phyloP scores from a whole-genome alignment of 164 flowering plant species.

The Kingdonia uniflora region DNA sequence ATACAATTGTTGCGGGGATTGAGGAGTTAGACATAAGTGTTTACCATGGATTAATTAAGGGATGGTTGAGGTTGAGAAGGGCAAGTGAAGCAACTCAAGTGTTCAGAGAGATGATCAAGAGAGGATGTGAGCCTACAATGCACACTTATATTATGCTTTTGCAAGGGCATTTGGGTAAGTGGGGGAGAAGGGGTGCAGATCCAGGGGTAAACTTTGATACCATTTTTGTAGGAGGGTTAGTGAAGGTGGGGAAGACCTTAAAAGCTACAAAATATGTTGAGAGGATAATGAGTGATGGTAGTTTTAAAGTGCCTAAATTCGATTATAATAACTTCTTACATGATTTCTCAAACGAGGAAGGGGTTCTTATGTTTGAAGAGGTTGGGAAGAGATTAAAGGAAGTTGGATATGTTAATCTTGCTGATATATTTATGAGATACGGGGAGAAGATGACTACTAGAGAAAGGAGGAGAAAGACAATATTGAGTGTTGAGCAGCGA shows the following conservation, averaged over 20 bases:
- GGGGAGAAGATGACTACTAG: slow-evolving; percentile 85
- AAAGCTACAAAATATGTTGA: slow-evolving; percentile 82
- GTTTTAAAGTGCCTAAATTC: slow-evolving; percentile 67
- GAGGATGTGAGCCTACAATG: slow-evolving; percentile 86
- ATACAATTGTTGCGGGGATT: slow-evolving; percentile 34
- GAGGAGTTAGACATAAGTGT: slow-evolving; percentile 46
- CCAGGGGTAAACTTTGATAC: slow-evolving; percentile 70
- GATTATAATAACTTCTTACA: slow-evolving; percentile 81
- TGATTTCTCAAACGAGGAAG: slow-evolving; percentile 75
- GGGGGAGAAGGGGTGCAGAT: slow-evolving; percentile 74
- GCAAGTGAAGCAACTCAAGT: slow-evolving; percentile 78
- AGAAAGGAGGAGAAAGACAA: slow-evolving; percentile 47
- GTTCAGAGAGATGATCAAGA: slow-evolving; percentile 72
- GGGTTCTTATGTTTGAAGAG: slow-evolving; percentile 68
- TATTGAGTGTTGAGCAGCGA: neutral
- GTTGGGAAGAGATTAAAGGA: slow-evolving; percentile 65
- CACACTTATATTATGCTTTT: slow-evolving; percentile 85
- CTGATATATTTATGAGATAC: slow-evolving; percentile 66
- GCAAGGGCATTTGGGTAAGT: slow-evolving; percentile 90
- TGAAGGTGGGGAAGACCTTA: slow-evolving; percentile 63
- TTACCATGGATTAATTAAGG: slow-evolving; percentile 78
- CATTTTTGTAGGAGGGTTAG: slow-evolving; percentile 86
- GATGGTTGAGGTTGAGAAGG: slow-evolving; percentile 50
- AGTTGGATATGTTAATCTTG: slow-evolving; percentile 75
- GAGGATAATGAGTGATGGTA: slow-evolving; percentile 48